Base-by-base conservation (phyloP, 2,329 filamentous ascomycete species). In the Ophiostoma australiae region DNA sequence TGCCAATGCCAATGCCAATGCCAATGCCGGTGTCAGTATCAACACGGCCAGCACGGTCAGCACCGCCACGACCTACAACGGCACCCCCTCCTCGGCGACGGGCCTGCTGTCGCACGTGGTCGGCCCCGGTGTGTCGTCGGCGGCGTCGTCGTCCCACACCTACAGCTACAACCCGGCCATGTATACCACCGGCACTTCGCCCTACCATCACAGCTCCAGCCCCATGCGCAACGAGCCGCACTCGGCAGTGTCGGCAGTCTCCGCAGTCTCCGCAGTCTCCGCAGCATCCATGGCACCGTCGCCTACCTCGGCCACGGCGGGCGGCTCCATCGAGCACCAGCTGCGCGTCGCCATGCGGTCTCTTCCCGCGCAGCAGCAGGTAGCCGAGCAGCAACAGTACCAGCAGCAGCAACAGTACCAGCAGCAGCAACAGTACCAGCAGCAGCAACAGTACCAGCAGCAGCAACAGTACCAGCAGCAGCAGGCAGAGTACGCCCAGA, bases 271-370 rank as follows among this genome's bases (percentile, higher is more conserved):
- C 3, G 48, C 73, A 6, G 52, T 72, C 48, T 44, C 41, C 4
- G 13, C 41, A 17, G 6, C 72, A 44, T 48, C 31, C 69, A 31
- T n/a, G 74, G 76, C 1, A 39, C n/a, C 23, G 41, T 73, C 72
- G 35, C 71, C 74, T 5, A 73, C 72, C 8, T 74, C 77, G 17
- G 75, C 77, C 0, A 76, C 75, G n/a, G 74, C 76, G 2, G 52
- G 52, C 23, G 52, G 52, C 5, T 58, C 52, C 23, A 11, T 58
- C 10, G 52, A 58, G 52, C 52, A 58, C 52, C 52, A 58, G 52
- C 52, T 58, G 52, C 52, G 52, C 23, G 10, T 58, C n/a, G 52
- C 52, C n/a, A 58, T 13, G 20, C 52, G 52, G 10, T 72, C 75
- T 11, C 61, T 35, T 7, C 27, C 23, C n/a, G 52, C 23, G 1